Evolutionary conservation across 371 early-diverging fungal species (phyloP).

Genomic region (Mucor saturninus): DNA sequence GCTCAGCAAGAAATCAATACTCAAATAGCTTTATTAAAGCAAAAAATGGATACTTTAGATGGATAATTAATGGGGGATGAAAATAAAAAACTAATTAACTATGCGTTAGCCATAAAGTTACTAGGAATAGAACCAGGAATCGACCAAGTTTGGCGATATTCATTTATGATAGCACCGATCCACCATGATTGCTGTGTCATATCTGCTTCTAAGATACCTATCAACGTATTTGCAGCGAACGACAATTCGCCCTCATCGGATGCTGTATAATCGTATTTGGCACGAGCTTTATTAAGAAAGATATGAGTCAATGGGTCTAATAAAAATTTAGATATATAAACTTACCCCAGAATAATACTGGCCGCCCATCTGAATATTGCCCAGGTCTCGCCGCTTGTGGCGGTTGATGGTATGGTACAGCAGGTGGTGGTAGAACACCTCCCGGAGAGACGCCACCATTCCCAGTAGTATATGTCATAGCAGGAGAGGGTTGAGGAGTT

Average conservation of each 20-base stretch:
- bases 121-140: slow-evolving; percentile 24
- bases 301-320: neutral
- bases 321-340: neutral
- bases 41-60: slow-evolving; percentile 38
- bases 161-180: slow-evolving; percentile 26
- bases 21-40: slow-evolving; percentile 62
- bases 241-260: slow-evolving; percentile 36
- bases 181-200: slow-evolving; percentile 26
- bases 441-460: slow-evolving; percentile 16
- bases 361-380: slow-evolving; percentile 38
- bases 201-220: slow-evolving; percentile 26
- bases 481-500: slow-evolving; percentile 27
- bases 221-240: slow-evolving; percentile 26
- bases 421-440: slow-evolving; percentile 16
- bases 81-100: neutral
- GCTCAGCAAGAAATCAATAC: slow-evolving; percentile 66
- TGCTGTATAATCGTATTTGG: slow-evolving; percentile 42
- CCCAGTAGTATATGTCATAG: slow-evolving; percentile 13
- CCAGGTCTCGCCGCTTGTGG: slow-evolving; percentile 15
- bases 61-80: too few relatives aligned
- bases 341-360: slow-evolving; percentile 48
- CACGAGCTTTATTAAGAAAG: slow-evolving; percentile 32
- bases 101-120: slow-evolving; percentile 21
- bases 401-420: neutral
- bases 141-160: slow-evolving; percentile 25